These are phyloP conservation scores for Aspergillus costaricaensis DNA, from an alignment of 2,329 filamentous ascomycete species.

Conservation along the genomic window DNA sequence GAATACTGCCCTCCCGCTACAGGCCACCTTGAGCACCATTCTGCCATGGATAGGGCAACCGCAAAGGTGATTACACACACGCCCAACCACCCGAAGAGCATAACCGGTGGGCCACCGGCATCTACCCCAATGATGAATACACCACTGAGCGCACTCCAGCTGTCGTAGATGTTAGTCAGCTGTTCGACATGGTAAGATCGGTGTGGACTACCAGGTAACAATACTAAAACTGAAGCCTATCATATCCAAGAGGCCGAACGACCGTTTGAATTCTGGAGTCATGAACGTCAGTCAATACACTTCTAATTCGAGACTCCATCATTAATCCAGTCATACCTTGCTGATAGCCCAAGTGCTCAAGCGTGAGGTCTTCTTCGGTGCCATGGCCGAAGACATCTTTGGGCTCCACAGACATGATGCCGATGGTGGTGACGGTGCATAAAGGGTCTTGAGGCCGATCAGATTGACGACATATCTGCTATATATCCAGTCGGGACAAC, in stretches of 20 bases:
- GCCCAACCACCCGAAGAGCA: constrained; percentile 59
- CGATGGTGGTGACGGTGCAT: neutral
- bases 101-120: constrained; percentile 57
- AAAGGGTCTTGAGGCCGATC: neutral
- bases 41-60: constrained; percentile 58
- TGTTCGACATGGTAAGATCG: neutral
- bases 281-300: neutral
- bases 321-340: constrained; percentile 22
- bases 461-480: neutral
- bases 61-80: constrained; percentile 51
- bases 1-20: constrained; percentile 58
- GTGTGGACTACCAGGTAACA: constrained; percentile 49
- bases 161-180: constrained; percentile 11
- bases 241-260: constrained; percentile 57
- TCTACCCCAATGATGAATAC: constrained; percentile 56
- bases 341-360: constrained; percentile 35
- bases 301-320: neutral
- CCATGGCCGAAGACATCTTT: constrained; percentile 15
- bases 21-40: constrained; percentile 57
- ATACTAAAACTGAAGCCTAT: constrained; percentile 60
- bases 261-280: constrained; percentile 53
- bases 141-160: constrained; percentile 57
- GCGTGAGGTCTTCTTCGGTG: constrained; percentile 28
- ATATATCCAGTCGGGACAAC: neutral
- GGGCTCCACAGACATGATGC: neutral